Base-by-base conservation (phyloP, 192 early-diverging fungal genomes). In the Rhizophlyctis rosea region DNA sequence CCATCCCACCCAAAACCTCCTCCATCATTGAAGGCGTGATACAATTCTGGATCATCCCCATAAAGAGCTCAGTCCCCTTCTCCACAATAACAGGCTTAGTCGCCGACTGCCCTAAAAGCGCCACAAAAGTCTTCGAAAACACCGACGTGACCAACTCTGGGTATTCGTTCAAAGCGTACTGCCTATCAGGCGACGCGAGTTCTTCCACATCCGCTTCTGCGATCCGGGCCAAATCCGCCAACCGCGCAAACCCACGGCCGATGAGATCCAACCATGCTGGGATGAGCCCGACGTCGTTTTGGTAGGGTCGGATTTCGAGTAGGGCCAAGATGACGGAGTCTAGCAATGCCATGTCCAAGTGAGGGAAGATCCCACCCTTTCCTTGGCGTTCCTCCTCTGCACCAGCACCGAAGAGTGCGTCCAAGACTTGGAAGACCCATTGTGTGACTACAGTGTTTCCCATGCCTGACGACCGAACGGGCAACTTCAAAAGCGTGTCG, bases 191-290 rank as follows among this genome's bases (percentile, higher is more conserved):
- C 13, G 62, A 29, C 18, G 9, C 52, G 25, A 34, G 50, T 14
- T 73, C 71, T 24, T 54, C 62, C 23, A 55, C 62, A 14, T 25
- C 36, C 3, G 35, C 39, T 21, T 55, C 61, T 18, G 39, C 47
- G 34, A 44, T 36, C 39, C 47, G 47, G 0, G 75, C 72, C 7
- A 77, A 77, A 60, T 74, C 78, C 24, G 91, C 83, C 59, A 86
- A 87, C n/a, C 84, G 73, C 14, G 75, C 62, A 68, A 90, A 94
- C 0, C 86, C 86, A 60, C 84, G 85, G 31, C 81, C 76, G 13
- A 95, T 80, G 47, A 95, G 85, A 51, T 85, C 81, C 49, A 95
- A 77, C 93, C 93, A 95, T 16, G 89, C 68, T 47, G 92, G 91
- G 64, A 86, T 83, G 52, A 91, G 72, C 50, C 81, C 76, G n/a